Base-by-base conservation (phyloP, 495 filamentous ascomycete genomes). In the Penicillium alfredii region DNA sequence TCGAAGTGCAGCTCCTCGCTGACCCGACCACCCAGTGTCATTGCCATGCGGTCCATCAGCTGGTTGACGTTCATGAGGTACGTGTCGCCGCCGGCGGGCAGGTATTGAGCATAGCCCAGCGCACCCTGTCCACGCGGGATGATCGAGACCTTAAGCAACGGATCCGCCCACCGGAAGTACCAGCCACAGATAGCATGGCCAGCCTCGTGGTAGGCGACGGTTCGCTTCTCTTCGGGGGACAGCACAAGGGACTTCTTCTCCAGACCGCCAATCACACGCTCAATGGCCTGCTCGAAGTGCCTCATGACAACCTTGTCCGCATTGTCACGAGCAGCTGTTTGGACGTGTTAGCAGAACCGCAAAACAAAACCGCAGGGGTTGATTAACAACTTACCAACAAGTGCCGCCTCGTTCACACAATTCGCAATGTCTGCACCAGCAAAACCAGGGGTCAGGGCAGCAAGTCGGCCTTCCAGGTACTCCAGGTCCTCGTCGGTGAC, bases 41-140 rank as follows among this genome's bases (percentile, higher is more conserved):
- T 98, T 43, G 93, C 92, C 93, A 98, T 98, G 41, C 93, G 87
- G 62, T 98, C 92, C 89, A 96, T 96, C 16, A 98, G 69, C 67
- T 98, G 92, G 60, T 89, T 82, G 45, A 86, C 80, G 45, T 79
- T 95, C 88, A 98, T 85, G 35, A 97, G 74, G 60, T 96, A 96
- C 16, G 84, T 84, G 55, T 98, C 92, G 24, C 63, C 63, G 19
- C 81, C 77, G 2, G 79, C 64, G 2, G 92, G 92, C n/a, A 98
- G 74, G 58, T 95, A 95, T 61, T 98, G 92, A 6, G 92, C 92
- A 56, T 98, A 98, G 12, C 92, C 92, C 15, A 98, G 71, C 13
- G 88, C 87, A 32, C 88, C 92, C 58, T 88, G 82, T 42, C 89
- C 90, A 57, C 92, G 88, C 9, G 92, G 92, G 53, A 98, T 97